Evolutionary conservation across 1,284 basidiomycete genomes (phyloP).

Genomic region (Erythrobasidium hasegawianum): DNA sequence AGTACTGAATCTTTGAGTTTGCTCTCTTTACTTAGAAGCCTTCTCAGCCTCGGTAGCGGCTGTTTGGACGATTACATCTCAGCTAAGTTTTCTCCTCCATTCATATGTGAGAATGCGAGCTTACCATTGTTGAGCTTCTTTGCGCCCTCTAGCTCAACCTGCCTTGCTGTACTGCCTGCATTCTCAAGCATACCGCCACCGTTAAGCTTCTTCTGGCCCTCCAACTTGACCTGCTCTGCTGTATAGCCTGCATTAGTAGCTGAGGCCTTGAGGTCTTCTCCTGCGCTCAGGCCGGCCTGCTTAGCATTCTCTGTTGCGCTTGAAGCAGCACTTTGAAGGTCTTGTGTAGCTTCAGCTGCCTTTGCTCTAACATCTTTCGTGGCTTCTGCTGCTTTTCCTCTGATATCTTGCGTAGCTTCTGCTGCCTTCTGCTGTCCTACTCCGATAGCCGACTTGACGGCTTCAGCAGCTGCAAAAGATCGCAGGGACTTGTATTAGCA

Average conservation of each 20-base stretch:
- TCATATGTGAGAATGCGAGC: not conserved
- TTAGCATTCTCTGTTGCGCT: not conserved
- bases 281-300: not conserved
- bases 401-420: slow-evolving; percentile 3
- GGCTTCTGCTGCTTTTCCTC: not conserved
- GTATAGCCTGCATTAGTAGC: slow-evolving; percentile 25
- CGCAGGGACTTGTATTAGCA: not conserved
- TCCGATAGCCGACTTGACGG: slow-evolving; percentile 31
- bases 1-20: no score
- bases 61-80: slow-evolving; percentile 2
- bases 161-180: slow-evolving; percentile 17
- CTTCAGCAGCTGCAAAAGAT: slow-evolving; percentile 4
- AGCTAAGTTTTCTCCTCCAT: no score
- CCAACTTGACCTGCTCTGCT: slow-evolving; percentile 28
- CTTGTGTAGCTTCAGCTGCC: slow-evolving; percentile 39
- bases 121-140: slow-evolving; percentile 32
- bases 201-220: slow-evolving; percentile 32
- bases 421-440: slow-evolving; percentile 8
- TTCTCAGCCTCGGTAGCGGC: slow-evolving; percentile 34
- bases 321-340: slow-evolving; percentile 35
- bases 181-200: no score
- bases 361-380: slow-evolving; percentile 37
- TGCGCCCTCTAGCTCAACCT: slow-evolving; percentile 23
- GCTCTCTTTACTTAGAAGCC: slow-evolving; percentile 17
- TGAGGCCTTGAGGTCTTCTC: slow-evolving; percentile 22